Percentiles rank a stretch among this genome's conserved stretches.
phyloP scores from a whole-genome alignment of 768 basidiomycete genomes.

The Kwoniella dendrophila region DNA sequence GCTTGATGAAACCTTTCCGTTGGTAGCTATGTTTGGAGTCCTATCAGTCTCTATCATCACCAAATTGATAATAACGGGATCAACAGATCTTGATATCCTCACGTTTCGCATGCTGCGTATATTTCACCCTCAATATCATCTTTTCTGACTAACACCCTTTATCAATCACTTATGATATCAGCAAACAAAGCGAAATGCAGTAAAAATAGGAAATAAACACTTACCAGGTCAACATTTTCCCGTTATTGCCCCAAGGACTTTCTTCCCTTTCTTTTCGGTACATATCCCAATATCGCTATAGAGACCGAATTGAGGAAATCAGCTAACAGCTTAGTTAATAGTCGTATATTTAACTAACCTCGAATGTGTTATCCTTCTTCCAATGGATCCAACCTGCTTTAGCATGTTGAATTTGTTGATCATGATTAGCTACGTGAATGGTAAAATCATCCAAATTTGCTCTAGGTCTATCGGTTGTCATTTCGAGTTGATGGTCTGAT shows the following conservation, averaged over 20 bases:
- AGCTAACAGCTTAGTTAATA: neutral
- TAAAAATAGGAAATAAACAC: neutral
- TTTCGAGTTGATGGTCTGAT: neutral
- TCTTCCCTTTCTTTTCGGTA: constrained; percentile 3
- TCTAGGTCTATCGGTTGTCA: neutral
- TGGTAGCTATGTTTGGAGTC: constrained; percentile 18
- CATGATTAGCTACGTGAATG: constrained; percentile 25
- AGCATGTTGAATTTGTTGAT: constrained; percentile 28
- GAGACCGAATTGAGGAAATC: neutral
- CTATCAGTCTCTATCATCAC: neutral
- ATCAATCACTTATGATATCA: neutral
- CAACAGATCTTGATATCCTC: neutral
- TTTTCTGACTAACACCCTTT: constrained; percentile 37
- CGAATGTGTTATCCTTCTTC: constrained; percentile 23
- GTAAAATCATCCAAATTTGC: constrained; percentile 21
- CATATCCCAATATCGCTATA: constrained; percentile 8
- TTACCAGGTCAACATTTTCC: constrained; percentile 22
- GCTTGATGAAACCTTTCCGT: constrained; percentile 27
- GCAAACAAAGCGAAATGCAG: neutral
- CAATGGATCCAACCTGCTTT: constrained; percentile 26
- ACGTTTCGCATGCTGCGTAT: constrained; percentile 43
- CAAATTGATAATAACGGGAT: neutral
- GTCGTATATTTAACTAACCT: constrained; percentile 22
- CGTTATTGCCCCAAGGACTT: constrained; percentile 12
- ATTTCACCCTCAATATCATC: constrained; percentile 34